Percentiles rank a stretch among this genome's conserved stretches.
phyloP scores from a whole-genome alignment of 1,284 basidiomycete species.

The Trichosporon coremiiforme region DNA sequence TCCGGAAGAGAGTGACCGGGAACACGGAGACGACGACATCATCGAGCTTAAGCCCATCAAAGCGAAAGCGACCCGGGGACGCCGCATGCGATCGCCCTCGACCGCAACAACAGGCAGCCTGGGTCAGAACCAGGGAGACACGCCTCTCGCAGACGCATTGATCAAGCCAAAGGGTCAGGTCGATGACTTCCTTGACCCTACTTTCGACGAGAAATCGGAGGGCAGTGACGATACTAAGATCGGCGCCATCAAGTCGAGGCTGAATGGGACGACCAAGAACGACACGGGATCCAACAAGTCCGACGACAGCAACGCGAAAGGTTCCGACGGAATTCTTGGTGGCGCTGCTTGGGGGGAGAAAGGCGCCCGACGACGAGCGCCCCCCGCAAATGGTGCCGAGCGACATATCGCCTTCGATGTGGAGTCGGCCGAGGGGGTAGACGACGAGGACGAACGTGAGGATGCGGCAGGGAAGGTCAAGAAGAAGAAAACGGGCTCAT shows the following conservation, averaged over 20 bases:
- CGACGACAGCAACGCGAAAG: background rate
- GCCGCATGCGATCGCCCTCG: slow-evolving; percentile 1
- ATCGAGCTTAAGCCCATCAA: slow-evolving; percentile 12
- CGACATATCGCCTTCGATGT: slow-evolving; percentile 12
- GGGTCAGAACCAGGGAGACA: background rate
- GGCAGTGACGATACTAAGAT: slow-evolving; percentile 6
- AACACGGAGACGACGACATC: slow-evolving; percentile 6
- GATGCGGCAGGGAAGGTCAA: background rate
- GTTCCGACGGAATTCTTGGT: background rate
- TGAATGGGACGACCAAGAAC: background rate
- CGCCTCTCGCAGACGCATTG: background rate
- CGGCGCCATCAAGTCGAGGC: background rate
- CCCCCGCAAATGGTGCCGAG: background rate
- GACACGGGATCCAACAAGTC: background rate
- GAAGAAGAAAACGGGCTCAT: background rate
- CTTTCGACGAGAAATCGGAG: background rate
- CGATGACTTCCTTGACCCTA: background rate
- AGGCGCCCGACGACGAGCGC: background rate
- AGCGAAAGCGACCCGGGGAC: background rate
- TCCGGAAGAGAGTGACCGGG: background rate
- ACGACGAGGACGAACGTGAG: background rate
- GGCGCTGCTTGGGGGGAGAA: background rate
- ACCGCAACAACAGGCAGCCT: background rate
- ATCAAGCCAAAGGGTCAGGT: background rate
- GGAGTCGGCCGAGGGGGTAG: background rate